These are phyloP conservation scores for Tritrichomonas foetus DNA, from an alignment of 208 protist genomes.

Conservation along the genomic window DNA sequence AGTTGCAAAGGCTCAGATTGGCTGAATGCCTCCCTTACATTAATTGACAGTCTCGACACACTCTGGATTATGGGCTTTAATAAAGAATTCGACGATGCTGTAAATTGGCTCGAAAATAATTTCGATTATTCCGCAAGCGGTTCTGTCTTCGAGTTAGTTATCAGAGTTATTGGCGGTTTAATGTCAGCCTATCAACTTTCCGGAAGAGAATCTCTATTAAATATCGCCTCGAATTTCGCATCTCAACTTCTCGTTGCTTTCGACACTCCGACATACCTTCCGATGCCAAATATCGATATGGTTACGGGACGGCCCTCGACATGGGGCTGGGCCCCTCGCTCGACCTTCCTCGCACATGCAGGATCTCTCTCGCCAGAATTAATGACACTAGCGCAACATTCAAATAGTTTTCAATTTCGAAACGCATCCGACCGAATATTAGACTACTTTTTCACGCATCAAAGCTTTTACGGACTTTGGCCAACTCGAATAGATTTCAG, in stretches of 20 bases:
- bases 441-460: neutral
- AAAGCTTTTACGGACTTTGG: neutral
- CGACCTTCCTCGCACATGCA: constrained; percentile 62
- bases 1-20: neutral
- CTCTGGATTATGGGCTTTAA: neutral
- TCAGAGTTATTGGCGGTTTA: constrained; percentile 67
- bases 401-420: neutral
- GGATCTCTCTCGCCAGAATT: constrained; percentile 70
- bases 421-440: neutral
- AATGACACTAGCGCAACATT: neutral
- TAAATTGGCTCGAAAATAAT: neutral
- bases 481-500: constrained; percentile 19
- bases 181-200: constrained; percentile 65
- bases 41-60: constrained; percentile 28
- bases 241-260: constrained; percentile 58
- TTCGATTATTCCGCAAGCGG: neutral
- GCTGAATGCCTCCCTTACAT: neutral
- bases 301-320: neutral
- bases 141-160: constrained; percentile 67
- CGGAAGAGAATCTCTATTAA: constrained; percentile 51
- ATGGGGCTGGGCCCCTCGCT: constrained; percentile 48
- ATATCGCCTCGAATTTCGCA: constrained; percentile 51
- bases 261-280: constrained; percentile 39
- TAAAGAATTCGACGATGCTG: neutral
- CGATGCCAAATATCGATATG: constrained; percentile 52